Evolutionary conservation across 176 grass and related monocot genomes (phyloP), one percentile per base, ranked within the genome.

Genomic region (Lolium rigidum): DNA sequence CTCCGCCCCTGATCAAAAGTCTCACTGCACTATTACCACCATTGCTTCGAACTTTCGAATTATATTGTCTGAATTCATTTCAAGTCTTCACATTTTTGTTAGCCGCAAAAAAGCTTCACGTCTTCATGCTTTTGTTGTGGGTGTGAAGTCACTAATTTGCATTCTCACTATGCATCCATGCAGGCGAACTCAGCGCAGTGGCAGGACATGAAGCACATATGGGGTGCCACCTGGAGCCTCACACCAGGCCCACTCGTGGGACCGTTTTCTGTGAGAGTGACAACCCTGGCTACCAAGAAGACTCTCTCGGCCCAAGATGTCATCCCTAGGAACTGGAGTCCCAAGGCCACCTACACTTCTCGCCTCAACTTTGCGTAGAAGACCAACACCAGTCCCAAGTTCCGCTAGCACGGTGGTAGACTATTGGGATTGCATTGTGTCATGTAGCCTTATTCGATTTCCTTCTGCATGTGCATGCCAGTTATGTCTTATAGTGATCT

Each of bases 281-380:
- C 94, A 52, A 99, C 97, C 55, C 80, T 99, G 56, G 88, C 92
- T 49, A 85, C 82, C 10, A 91, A 90, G 82, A 89, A 82, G 83
- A 89, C 90, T 46, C 92, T 99, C 77, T 88, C 92, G 4, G 97
- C 97, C 46, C 86, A 91, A 7, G 97, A 94, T 22, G 92, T 99
- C 82, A 96, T 99, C 82, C 97, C 97, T 8, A 90, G 22, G 61
- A 99, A 99, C 22, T 96, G 97, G 97, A 81, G 90, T 37, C 97
- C 97, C 31, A 96, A 96, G 71, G 97, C 88, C 77, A 99, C 97
- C 17, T 99, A 99, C 92, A 96, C 97, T 5, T 99, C 97, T 61
- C 85, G 87, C 3, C 97, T 99, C 59, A 99, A 99, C 78, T 96
- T 98, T 79, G 58, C 65, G 24, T 95, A 89, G 80, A 66, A 5